phyloP scores from a whole-genome alignment of 108 stramenopile species.

The Pseudonitzschia multistriata region DNA sequence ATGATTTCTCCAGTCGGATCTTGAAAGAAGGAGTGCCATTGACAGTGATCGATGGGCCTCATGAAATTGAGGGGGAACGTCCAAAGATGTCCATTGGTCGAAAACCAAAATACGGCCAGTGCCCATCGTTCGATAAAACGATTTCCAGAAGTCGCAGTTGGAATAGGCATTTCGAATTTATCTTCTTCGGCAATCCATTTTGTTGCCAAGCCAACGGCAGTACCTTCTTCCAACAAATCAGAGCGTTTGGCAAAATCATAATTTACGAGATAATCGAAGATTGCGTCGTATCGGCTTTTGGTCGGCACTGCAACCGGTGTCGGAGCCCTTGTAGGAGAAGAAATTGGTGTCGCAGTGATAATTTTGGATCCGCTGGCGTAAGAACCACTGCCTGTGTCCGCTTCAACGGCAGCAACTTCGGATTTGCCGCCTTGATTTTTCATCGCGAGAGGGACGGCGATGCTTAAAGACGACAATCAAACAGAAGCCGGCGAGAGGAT shows the following conservation, averaged over 20 bases:
- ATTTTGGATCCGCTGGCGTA: neutral
- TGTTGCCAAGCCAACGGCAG: constrained; percentile 4
- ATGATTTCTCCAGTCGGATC: neutral
- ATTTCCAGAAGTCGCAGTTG: neutral
- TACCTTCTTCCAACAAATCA: neutral
- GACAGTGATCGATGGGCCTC: constrained; percentile 13
- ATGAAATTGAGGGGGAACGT: constrained; percentile 7
- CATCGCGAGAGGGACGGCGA: constrained; percentile 7
- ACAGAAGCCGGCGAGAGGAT: neutral
- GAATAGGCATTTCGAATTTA: neutral
- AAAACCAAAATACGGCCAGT: constrained; percentile 25
- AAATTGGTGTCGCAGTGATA: neutral
- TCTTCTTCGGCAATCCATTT: constrained; percentile 16
- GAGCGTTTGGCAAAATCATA: constrained; percentile 5
- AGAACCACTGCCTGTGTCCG: neutral
- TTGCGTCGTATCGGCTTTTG: neutral
- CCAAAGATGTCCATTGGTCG: constrained; percentile 27
- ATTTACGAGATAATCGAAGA: constrained; percentile 5
- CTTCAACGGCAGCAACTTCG: neutral
- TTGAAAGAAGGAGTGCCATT: neutral
- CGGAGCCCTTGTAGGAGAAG: neutral
- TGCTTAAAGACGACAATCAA: neutral
- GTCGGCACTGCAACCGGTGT: neutral
- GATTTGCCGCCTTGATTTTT: neutral
- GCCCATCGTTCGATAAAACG: constrained; percentile 23